These are phyloP conservation scores for Metarhizium rileyi DNA, from an alignment of 2,329 filamentous ascomycete genomes.

Conservation along the genomic window DNA sequence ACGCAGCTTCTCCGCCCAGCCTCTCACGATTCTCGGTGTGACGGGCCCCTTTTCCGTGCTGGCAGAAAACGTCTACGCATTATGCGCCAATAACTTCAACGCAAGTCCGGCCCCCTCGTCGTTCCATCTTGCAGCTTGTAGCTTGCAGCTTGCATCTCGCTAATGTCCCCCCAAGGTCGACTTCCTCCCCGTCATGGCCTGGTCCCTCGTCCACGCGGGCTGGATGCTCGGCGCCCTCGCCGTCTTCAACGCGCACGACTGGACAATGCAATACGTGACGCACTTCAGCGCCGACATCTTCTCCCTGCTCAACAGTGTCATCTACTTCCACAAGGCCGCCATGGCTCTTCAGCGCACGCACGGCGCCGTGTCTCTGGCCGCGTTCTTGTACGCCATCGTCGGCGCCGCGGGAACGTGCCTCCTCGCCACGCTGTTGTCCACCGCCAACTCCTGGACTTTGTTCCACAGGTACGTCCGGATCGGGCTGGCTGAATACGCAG, in stretches of 20 bases:
- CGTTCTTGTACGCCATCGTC: slow-evolving; percentile 56
- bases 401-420: slow-evolving; percentile 55
- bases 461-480: slow-evolving; percentile 53
- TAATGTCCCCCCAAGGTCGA: slow-evolving; percentile 31
- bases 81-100: slow-evolving; percentile 45
- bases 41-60: slow-evolving; percentile 59
- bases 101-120: slow-evolving; percentile 22
- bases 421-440: slow-evolving; percentile 50
- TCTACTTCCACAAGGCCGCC: slow-evolving; percentile 59
- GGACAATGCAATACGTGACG: slow-evolving; percentile 62
- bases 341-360: slow-evolving; percentile 54
- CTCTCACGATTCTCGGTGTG: slow-evolving; percentile 55
- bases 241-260: slow-evolving; percentile 58
- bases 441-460: slow-evolving; percentile 49
- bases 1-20: slow-evolving; percentile 47
- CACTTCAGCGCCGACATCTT: slow-evolving; percentile 59
- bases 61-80: slow-evolving; percentile 53
- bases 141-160: too few species aligned
- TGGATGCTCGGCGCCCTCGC: slow-evolving; percentile 58
- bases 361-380: slow-evolving; percentile 44
- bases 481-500: slow-evolving; percentile 53
- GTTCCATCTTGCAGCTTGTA: too few species aligned
- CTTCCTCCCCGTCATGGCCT: slow-evolving; percentile 59
- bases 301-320: slow-evolving; percentile 55
- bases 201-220: slow-evolving; percentile 53